A percentile compares a stretch with the other conserved stretches of the same genome.
Conservation (phyloP, 2,329 filamentous ascomycete species). For the Pyricularia pennisetigena region DNA sequence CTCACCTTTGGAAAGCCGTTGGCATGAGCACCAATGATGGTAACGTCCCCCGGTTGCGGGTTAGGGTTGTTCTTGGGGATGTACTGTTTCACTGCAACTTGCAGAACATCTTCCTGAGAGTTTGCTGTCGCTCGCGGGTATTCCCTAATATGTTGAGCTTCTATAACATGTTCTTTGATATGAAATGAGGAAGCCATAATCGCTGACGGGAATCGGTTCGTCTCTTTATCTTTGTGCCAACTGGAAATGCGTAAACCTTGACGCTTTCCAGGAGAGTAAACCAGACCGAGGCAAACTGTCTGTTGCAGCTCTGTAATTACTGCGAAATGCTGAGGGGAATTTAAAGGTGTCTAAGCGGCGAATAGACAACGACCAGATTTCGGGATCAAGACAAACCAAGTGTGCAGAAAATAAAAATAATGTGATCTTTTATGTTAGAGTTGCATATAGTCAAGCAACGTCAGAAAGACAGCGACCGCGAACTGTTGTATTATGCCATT, state of each 20-base stretch:
- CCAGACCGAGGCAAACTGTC: neutral
- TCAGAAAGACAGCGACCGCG: neutral
- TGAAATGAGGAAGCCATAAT: conserved; percentile 39
- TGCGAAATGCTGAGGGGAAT: neutral
- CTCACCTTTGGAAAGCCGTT: conserved; percentile 85
- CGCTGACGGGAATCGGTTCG: neutral
- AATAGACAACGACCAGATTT: neutral
- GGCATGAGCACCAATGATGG: conserved; percentile 77
- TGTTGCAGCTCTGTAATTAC: neutral
- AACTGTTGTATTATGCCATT: neutral
- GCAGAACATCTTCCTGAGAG: conserved; percentile 64
- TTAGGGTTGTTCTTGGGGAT: conserved; percentile 60
- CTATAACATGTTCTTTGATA: conserved; percentile 64
- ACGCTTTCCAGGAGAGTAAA: neutral
- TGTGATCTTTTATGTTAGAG: neutral
- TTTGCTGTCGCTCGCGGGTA: conserved; percentile 64
- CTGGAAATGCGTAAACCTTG: neutral
- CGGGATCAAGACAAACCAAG: neutral
- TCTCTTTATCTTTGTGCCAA: neutral
- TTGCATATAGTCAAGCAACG: neutral
- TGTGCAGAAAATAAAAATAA: neutral
- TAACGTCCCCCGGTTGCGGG: conserved; percentile 67
- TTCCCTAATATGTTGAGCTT: conserved; percentile 71
- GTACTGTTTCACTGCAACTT: conserved; percentile 80
- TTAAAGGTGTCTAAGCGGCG: neutral